These are phyloP conservation scores for Neurospora africana DNA, from an alignment of 495 filamentous ascomycete genomes.

Conservation along the genomic window DNA sequence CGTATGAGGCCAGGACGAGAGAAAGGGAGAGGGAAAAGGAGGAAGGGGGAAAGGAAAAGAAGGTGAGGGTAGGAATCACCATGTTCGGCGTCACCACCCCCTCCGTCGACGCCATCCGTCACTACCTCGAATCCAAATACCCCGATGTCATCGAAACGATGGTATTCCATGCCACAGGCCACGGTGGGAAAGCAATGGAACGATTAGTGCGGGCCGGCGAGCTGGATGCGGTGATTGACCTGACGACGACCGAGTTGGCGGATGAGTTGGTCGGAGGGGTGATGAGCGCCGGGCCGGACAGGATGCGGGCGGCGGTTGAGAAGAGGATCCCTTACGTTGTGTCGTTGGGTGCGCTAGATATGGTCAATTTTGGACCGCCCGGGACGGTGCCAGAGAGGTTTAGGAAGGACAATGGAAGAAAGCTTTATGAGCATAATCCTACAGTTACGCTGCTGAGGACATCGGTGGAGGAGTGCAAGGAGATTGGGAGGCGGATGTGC, in stretches of 20 bases:
- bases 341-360: constrained; percentile 55
- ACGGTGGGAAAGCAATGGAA: constrained; percentile 59
- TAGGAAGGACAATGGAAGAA: constrained; percentile 16
- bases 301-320: constrained; percentile 44
- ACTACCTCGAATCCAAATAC: constrained; percentile 28
- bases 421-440: constrained; percentile 54
- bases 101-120: constrained; percentile 39
- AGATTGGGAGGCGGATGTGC: constrained; percentile 43
- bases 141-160: constrained; percentile 40
- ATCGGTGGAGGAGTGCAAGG: constrained; percentile 38
- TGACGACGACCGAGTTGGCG: constrained; percentile 59
- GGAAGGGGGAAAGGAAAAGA: background rate
- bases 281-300: constrained; percentile 41
- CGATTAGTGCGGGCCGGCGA: constrained; percentile 40
- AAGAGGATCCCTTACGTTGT: constrained; percentile 51
- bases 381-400: constrained; percentile 44
- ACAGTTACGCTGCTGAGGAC: constrained; percentile 56
- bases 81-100: constrained; percentile 72
- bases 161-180: constrained; percentile 60
- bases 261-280: constrained; percentile 53
- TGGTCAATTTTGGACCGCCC: constrained; percentile 55
- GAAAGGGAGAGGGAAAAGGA: background rate
- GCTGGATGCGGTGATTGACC: constrained; percentile 53
- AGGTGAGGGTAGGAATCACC: constrained; percentile 46
- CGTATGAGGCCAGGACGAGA: constrained; percentile 23